Evolutionary conservation across 352 stramenopile genomes (phyloP).

Genomic region (Pythium scleroteichum): DNA sequence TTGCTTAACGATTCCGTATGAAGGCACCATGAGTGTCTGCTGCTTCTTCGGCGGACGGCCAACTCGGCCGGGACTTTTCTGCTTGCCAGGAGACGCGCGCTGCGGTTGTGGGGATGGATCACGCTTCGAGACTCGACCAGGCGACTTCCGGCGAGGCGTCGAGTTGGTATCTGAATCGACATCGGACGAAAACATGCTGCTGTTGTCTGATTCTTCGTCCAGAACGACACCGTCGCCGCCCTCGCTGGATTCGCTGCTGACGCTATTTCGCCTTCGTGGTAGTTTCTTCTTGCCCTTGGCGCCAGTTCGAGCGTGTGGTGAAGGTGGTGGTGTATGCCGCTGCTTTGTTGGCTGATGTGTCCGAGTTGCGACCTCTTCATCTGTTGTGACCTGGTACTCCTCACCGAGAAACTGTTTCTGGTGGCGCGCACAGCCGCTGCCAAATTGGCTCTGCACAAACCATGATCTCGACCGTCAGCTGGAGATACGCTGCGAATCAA

Average conservation of each 20-base stretch:
- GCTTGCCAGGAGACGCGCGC: slow-evolving; percentile 8
- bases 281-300: slow-evolving; percentile 22
- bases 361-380: slow-evolving; percentile 19
- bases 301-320: slow-evolving; percentile 6
- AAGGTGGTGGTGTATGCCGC: slow-evolving; percentile 1
- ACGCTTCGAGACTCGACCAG: neutral
- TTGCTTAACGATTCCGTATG: slow-evolving; percentile 26
- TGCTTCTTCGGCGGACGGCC: slow-evolving; percentile 26
- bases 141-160: slow-evolving; percentile 5
- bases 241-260: slow-evolving; percentile 32
- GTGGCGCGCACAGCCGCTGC: slow-evolving; percentile 62
- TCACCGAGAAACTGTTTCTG: slow-evolving; percentile 53
- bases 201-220: slow-evolving; percentile 29
- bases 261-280: slow-evolving; percentile 38
- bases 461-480: neutral
- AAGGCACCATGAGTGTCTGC: slow-evolving; percentile 22
- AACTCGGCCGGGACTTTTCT: slow-evolving; percentile 18
- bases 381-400: slow-evolving; percentile 24
- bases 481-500: neutral
- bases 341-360: slow-evolving; percentile 2
- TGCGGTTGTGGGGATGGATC: neutral
- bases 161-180: slow-evolving; percentile 20
- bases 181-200: slow-evolving; percentile 28
- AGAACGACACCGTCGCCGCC: slow-evolving; percentile 27
- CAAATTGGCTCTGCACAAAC: slow-evolving; percentile 49